These are phyloP conservation scores for Podila epicladia DNA, from an alignment of 192 early-diverging fungal species.

Conservation along the genomic window DNA sequence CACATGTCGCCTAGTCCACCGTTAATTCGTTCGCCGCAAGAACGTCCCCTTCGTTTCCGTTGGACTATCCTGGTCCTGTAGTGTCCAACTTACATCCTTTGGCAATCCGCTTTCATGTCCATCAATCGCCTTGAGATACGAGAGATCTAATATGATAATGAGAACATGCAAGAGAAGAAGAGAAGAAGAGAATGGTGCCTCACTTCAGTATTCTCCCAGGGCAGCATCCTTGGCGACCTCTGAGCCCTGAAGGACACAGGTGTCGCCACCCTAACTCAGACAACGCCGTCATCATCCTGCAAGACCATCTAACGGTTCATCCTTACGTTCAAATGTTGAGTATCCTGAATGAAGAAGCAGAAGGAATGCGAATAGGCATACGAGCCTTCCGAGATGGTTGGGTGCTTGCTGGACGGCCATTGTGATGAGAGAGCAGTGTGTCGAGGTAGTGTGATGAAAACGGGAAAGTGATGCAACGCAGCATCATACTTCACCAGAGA, in stretches of 20 bases:
- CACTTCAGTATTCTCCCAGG: background rate
- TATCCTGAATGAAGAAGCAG: conserved; percentile 62
- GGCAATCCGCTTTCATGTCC: conserved; percentile 53
- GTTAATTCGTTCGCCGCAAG: background rate
- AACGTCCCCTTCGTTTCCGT: background rate
- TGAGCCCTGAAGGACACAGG: background rate
- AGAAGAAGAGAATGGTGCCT: no score
- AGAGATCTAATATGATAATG: conserved; percentile 49
- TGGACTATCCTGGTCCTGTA: background rate
- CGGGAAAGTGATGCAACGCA: no score
- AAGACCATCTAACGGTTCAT: background rate
- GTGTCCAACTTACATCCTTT: conserved; percentile 49
- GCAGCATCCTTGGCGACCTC: background rate
- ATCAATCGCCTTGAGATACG: conserved; percentile 63
- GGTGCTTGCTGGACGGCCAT: conserved; percentile 51
- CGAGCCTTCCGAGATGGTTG: conserved; percentile 40
- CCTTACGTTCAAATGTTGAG: conserved; percentile 65
- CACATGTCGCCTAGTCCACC: background rate
- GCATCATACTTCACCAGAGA: no score
- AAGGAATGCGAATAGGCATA: conserved; percentile 51
- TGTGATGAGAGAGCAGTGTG: background rate
- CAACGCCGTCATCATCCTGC: background rate
- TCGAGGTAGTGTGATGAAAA: background rate
- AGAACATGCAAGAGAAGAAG: background rate
- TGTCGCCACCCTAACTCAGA: background rate